These are phyloP conservation scores for Acer campestre DNA, from an alignment of 345 rosid genomes.

Conservation along the genomic window DNA sequence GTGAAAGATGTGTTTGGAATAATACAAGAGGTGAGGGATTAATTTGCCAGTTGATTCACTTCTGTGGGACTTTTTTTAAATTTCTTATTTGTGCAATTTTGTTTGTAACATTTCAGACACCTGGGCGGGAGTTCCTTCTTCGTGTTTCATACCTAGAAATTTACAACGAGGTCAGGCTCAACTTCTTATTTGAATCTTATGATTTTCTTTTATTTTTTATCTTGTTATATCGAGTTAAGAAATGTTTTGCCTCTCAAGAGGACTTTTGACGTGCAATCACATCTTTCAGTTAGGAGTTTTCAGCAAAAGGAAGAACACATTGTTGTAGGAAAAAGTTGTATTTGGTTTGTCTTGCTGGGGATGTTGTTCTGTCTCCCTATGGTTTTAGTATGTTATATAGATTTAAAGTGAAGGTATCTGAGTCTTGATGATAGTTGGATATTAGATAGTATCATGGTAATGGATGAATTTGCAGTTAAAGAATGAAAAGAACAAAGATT, in stretches of 20 bases:
- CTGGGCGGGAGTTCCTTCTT: constrained; percentile 88
- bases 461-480: neutral
- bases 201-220: neutral
- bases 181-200: neutral
- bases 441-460: neutral
- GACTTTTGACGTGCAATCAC: neutral
- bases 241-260: neutral
- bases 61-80: neutral
- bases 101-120: constrained; percentile 60
- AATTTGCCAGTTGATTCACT: neutral
- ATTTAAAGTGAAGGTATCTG: neutral
- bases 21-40: constrained; percentile 80
- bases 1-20: constrained; percentile 94
- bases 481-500: neutral
- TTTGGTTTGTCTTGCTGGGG: neutral
- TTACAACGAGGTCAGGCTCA: constrained; percentile 78
- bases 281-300: constrained; percentile 11
- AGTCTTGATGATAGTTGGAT: neutral
- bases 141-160: constrained; percentile 98
- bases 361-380: neutral
- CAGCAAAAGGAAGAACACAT: neutral
- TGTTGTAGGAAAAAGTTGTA: neutral
- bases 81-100: constrained; percentile 13
- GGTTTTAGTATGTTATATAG: neutral
- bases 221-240: neutral